These are phyloP conservation scores for Mortierella sp. DNA, from an alignment of 371 early-diverging fungal genomes.

Conservation along the genomic window DNA sequence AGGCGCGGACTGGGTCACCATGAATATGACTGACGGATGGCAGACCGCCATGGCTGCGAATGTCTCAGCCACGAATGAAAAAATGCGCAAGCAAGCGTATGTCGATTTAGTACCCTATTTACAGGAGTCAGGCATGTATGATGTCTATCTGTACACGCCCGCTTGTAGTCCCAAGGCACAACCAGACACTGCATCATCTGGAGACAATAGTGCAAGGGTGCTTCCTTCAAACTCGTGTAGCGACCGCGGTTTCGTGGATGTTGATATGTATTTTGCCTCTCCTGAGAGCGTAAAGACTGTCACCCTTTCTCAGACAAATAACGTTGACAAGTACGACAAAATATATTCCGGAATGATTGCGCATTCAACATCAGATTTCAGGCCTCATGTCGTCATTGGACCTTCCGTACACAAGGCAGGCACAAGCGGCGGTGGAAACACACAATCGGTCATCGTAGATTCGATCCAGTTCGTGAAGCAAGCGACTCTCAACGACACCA, in stretches of 20 bases:
- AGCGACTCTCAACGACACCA: conserved; percentile 56
- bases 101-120: conserved; percentile 69
- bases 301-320: conserved; percentile 57
- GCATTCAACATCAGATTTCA: conserved; percentile 58
- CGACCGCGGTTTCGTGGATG: conserved; percentile 41
- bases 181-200: conserved; percentile 14
- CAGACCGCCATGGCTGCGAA: conserved; percentile 46
- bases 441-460: conserved; percentile 60
- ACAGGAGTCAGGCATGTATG: conserved; percentile 75
- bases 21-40: conserved; percentile 55
- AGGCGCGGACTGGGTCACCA: conserved; percentile 50
- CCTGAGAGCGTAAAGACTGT: conserved; percentile 40
- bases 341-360: conserved; percentile 66
- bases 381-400: conserved; percentile 62
- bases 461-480: conserved; percentile 68
- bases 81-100: conserved; percentile 49
- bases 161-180: conserved; percentile 62
- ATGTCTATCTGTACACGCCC: conserved; percentile 71
- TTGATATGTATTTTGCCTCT: conserved; percentile 48
- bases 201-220: conserved; percentile 40
- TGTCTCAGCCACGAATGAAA: conserved; percentile 32
- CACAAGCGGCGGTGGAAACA: conserved; percentile 20
- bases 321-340: conserved; percentile 45
- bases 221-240: conserved; percentile 36
- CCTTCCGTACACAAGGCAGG: conserved; percentile 47